Evolutionary conservation across 805 yeast species (phyloP).

Genomic region (Kazachstania martiniae): DNA sequence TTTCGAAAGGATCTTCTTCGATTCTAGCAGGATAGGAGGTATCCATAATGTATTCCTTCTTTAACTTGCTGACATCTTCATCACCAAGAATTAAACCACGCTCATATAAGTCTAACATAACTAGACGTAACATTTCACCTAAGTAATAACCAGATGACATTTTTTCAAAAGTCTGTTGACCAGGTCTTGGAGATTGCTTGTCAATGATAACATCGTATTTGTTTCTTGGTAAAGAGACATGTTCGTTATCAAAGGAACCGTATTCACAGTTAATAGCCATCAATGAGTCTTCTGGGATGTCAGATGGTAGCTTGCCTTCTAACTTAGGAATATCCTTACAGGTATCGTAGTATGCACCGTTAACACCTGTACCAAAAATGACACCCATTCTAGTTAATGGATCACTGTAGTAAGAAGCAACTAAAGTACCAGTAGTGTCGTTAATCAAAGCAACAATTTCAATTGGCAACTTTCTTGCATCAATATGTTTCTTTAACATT

Average conservation of each 20-base stretch:
- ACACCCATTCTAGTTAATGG: slow-evolving; percentile 83
- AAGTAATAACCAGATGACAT: slow-evolving; percentile 94
- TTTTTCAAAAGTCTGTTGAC: slow-evolving; percentile 90
- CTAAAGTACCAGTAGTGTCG: slow-evolving; percentile 93
- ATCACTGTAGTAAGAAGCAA: slow-evolving; percentile 87
- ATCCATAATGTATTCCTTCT: slow-evolving; percentile 62
- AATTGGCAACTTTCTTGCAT: slow-evolving; percentile 57
- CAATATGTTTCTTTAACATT: slow-evolving; percentile 68
- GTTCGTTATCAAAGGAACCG: slow-evolving; percentile 94
- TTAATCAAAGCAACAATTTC: slow-evolving; percentile 83
- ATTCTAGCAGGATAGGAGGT: slow-evolving; percentile 77
- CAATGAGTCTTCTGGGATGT: slow-evolving; percentile 49
- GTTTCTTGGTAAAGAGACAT: slow-evolving; percentile 71
- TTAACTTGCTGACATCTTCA: slow-evolving; percentile 56
- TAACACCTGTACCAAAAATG: slow-evolving; percentile 94
- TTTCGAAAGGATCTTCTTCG: slow-evolving; percentile 82
- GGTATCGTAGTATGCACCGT: slow-evolving; percentile 86
- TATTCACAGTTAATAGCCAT: slow-evolving; percentile 98
- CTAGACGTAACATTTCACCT: slow-evolving; percentile 80
- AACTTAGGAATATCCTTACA: slow-evolving; percentile 69
- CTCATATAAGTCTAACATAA: slow-evolving; percentile 58
- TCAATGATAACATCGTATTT: slow-evolving; percentile 75
- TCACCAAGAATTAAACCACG: slow-evolving; percentile 54
- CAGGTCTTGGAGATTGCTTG: slow-evolving; percentile 82
- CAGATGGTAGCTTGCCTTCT: slow-evolving; percentile 53